phyloP scores from a whole-genome alignment of 2,329 filamentous ascomycete species.

The Aureobasidium namibiae region DNA sequence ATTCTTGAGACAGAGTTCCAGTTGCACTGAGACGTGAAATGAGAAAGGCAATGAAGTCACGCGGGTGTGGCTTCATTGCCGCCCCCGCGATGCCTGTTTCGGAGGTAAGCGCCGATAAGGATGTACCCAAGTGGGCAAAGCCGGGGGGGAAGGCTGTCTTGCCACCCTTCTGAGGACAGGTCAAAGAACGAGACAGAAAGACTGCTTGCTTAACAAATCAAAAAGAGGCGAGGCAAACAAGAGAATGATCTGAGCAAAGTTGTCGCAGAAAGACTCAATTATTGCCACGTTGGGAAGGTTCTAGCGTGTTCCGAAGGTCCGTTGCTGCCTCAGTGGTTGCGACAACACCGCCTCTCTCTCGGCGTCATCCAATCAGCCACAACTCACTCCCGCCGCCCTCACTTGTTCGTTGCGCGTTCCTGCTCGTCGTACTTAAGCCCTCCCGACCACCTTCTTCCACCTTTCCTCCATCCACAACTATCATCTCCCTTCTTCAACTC shows the following conservation, averaged over 20 bases:
- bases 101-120: constrained; percentile 10
- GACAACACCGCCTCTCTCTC: constrained; percentile 4
- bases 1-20: too few relatives aligned
- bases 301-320: constrained; percentile 10
- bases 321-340: constrained; percentile 9
- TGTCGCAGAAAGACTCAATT: background rate
- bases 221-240: background rate
- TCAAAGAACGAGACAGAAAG: background rate
- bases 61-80: constrained; percentile 1
- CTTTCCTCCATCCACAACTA: background rate
- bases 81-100: background rate
- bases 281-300: constrained; percentile 11
- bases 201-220: background rate
- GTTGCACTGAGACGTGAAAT: background rate
- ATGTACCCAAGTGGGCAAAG: constrained; percentile 7
- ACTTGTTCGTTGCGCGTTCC: background rate
- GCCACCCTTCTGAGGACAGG: background rate
- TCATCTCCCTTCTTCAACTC: background rate
- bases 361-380: constrained; percentile 11
- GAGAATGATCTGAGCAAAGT: background rate
- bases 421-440: constrained; percentile 2
- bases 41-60: constrained; percentile 5
- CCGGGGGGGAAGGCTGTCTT: background rate
- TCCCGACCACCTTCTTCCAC: constrained; percentile 1
- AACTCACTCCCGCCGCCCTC: constrained; percentile 9